Base-by-base conservation (phyloP, 352 stramenopile species). In the Aphanomyces astaci region DNA sequence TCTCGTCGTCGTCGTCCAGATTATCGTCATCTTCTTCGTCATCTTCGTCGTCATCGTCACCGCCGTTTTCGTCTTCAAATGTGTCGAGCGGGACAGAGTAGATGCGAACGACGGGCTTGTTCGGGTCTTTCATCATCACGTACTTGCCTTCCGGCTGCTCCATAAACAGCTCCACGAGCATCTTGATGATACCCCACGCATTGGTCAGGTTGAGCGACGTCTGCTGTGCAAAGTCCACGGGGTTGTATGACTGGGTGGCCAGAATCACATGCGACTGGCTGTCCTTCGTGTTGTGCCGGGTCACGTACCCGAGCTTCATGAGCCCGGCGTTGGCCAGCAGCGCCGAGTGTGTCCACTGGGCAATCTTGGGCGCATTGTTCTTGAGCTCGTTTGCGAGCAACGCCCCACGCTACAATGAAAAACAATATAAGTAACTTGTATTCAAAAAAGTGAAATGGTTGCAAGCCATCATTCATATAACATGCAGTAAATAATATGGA, bases 251-350 rank as follows among this genome's bases (percentile, higher is more conserved):
- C 76, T 98, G 95, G 57, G 95, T 98, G 40, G 90, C 96, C 28
- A 99, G 75, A 71, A 99, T 88, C 45, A 94, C 80, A 79, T 99
- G 96, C 55, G 97, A 91, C 73, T 98, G 98, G 53, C 89, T 83
- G 79, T 98, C 96, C 78, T 98, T 98, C 60, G 90, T 88, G 65
- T 87, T 92, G 13, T 80, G 79, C 53, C 97, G 92, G 24, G 90
- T 97, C 24, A 99, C 96, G 71, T 98, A 99, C 51, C 96, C 96
- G 73, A 99, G 82, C 84, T 98, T 98, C 93, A 99, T 99, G 76
- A 98, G 88, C 75, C 98, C 94, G 28, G 97, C 91, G 59, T 95
- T 96, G 7, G 93, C 83, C 65, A 99, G 78, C 22, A 99, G 78
- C 19, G 94, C 94, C 80, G 98, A 94, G 19, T 96, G 96, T 24